Evolutionary conservation across 805 yeast species (phyloP), one percentile per base, ranked within the genome.

Genomic region (Saccharomycopsis selenospora): DNA sequence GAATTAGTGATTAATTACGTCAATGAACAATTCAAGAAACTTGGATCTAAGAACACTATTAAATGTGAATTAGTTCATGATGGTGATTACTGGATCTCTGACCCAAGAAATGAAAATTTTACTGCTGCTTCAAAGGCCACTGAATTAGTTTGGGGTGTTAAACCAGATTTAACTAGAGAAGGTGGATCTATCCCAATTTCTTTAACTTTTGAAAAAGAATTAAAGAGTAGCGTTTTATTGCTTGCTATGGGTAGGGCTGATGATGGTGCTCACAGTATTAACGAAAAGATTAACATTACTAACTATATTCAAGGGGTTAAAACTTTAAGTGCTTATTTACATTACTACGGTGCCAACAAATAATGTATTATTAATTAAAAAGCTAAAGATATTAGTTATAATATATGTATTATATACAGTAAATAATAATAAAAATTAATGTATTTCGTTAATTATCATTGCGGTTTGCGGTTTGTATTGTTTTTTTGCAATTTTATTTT

Each of bases 141-240:
- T 40, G 82, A 89, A 66, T 81, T 82, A 46, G 99, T 93, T 27
- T 93, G 96, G 90, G 83, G 86, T 56, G 79, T 91, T 42, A 95
- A 87, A 55, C 99, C 99, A 29, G 99, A 93, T 68, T 79, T 87
- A 64, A 95, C 98, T 36, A 82, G 99, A 72, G 99, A 93, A 71
- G 99, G 99, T 61, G 99, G 99, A 33, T 90, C 97, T 3, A 93
- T 93, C 62, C 99, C 99, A 56, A 90, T 93, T 65, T 91, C 99
- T 20, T 69, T 93, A 57, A 84, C 96, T 29, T 93, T 93, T 69
- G 96, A 93, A 72, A 75, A 89, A 60, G 81, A 80, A 63, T 76
- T 93, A 61, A 81, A 85, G 59, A 85, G 95, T 22, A 82, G 82
- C 55, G 98, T 90, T 28, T 73, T 93, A 55, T 73, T 93, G 61